Evolutionary conservation across 352 stramenopile genomes (phyloP).

Genomic region (Thalassiosira hispida): DNA sequence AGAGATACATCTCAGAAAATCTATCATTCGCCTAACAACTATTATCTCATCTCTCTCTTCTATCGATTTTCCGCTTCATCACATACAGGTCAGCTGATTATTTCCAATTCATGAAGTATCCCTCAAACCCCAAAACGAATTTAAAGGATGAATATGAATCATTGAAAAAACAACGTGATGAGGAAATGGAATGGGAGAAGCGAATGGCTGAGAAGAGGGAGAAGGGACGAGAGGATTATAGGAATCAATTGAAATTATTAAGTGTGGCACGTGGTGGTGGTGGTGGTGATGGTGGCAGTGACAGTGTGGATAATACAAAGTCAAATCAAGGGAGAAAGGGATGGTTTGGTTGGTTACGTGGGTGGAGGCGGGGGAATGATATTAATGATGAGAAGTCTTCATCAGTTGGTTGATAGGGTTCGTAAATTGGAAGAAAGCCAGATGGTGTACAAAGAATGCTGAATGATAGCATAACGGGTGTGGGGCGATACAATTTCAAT

Average conservation of each 20-base stretch:
- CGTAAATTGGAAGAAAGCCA: not conserved
- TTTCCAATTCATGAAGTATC: conserved; percentile 85
- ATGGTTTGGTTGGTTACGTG: conserved; percentile 48
- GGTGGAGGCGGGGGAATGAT: conserved; percentile 15
- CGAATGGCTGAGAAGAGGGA: conserved; percentile 38
- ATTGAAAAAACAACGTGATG: conserved; percentile 57
- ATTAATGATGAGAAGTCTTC: not conserved
- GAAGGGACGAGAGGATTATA: conserved; percentile 50
- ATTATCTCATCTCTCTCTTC: not conserved
- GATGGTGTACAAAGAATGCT: not conserved
- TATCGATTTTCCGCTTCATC: not conserved
- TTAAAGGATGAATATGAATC: conserved; percentile 78
- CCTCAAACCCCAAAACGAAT: conserved; percentile 80
- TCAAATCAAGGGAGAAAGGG: conserved; percentile 25
- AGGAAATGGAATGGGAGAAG: conserved; percentile 54
- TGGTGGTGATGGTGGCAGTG: not conserved
- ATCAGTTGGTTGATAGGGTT: not conserved
- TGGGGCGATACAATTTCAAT: too few species aligned
- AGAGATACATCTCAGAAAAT: too few species aligned
- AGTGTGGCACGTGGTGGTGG: not conserved
- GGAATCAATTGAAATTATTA: conserved; percentile 55
- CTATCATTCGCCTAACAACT: too few species aligned
- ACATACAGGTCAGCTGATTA: conserved; percentile 67
- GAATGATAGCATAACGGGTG: too few species aligned
- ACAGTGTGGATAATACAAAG: not conserved